These are phyloP conservation scores for Eucalyptus tenuipes DNA, from an alignment of 345 rosid genomes.

Conservation along the genomic window DNA sequence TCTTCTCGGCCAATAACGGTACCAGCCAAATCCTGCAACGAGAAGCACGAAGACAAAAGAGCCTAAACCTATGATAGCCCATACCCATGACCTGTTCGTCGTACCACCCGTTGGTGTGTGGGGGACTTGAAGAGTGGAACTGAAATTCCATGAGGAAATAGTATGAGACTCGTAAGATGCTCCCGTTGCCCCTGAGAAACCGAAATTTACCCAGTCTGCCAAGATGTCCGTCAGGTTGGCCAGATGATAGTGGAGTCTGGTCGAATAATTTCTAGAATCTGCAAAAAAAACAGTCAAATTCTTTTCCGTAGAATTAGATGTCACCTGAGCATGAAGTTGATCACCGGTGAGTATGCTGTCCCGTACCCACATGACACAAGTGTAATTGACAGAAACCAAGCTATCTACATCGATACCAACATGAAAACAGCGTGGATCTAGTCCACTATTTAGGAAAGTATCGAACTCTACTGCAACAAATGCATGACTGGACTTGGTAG, in stretches of 20 bases:
- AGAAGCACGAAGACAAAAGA: too few relatives aligned
- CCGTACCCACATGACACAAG: neutral
- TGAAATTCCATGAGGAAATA: neutral
- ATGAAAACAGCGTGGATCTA: neutral
- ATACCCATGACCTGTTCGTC: too few relatives aligned
- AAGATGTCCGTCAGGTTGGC: neutral
- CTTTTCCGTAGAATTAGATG: neutral
- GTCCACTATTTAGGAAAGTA: neutral
- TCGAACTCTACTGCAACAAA: slow-evolving; percentile 13
- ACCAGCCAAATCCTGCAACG: too few relatives aligned
- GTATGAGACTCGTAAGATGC: neutral
- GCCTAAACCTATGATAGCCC: too few relatives aligned
- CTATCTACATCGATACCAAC: neutral
- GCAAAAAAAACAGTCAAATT: neutral
- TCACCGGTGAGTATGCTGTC: neutral
- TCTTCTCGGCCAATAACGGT: too few relatives aligned
- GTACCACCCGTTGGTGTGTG: neutral
- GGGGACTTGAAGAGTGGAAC: neutral
- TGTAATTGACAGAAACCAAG: neutral
- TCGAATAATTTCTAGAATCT: neutral
- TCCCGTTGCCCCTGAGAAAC: neutral
- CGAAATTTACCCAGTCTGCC: neutral
- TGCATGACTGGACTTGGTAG: neutral
- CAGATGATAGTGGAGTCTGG: neutral
- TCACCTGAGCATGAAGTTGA: neutral